Conservation (phyloP, 177 flowering plant species). For the Tripterygium wilfordii region DNA sequence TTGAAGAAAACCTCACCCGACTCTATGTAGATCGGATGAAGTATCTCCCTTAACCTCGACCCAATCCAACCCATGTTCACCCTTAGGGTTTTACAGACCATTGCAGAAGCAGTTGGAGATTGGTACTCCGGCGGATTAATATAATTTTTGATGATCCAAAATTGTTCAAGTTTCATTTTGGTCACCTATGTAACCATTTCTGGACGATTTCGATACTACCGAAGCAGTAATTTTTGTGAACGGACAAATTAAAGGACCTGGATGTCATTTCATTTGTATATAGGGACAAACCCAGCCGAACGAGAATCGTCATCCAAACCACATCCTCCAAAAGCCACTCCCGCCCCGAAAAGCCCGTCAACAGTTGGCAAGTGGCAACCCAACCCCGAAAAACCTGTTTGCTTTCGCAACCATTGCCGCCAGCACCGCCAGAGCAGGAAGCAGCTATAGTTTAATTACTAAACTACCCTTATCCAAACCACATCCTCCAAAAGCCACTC, state of each 20-base stretch:
- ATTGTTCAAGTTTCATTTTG: too few species aligned
- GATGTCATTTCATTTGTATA: too few species aligned
- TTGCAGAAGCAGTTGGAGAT: constrained; percentile 5
- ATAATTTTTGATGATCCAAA: too few species aligned
- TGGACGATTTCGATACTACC: too few species aligned
- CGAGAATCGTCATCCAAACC: constrained; percentile 9
- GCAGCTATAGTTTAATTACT: too few species aligned
- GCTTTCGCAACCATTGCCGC: not conserved
- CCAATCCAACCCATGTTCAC: too few species aligned
- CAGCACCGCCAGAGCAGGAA: not conserved
- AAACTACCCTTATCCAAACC: constrained; percentile 9
- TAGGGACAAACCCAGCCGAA: too few species aligned
- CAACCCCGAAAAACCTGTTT: not conserved
- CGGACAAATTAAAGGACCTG: too few species aligned
- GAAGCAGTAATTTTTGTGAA: not conserved
- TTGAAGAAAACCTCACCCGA: too few species aligned
- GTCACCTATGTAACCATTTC: too few species aligned
- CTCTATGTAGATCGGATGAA: too few species aligned
- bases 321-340: constrained; percentile 5
- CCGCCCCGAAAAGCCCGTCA: not conserved
- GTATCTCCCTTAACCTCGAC: too few species aligned
- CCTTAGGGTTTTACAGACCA: constrained; percentile 1
- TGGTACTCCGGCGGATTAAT: constrained; percentile 5
- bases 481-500: not conserved
- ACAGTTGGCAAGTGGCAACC: constrained; percentile 4